Base-by-base conservation (phyloP, 306 rosid genomes). In the Inga laurina region DNA sequence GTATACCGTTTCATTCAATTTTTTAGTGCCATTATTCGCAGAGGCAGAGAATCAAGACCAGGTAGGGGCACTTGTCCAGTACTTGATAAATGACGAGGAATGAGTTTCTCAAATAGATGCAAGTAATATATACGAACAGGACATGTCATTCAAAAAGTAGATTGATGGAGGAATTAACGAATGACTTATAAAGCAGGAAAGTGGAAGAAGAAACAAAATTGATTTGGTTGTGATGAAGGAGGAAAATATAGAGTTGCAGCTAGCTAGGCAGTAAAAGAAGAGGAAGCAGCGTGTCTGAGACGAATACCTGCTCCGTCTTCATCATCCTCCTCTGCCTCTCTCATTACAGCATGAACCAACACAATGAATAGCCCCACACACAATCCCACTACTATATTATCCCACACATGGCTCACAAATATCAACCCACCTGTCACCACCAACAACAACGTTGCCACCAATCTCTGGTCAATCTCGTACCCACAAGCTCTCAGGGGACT, bases 201-300 rank as follows among this genome's bases (percentile, higher is more conserved):
- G 14, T 46, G 51, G 51, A 46, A 46, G 51, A 46, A 46, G 51
- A 46, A 10, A 46, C 13, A 46, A 46, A 46, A 46, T 46, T 46
- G 56, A 3, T 18, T 45, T 45, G 14, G 49, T 45, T 10, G 14
- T 45, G 49, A 10, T 7, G 45, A 43, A 44, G 48, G 61, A 54
- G 22, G 61, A 6, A 54, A 56, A 56, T 52, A 4, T 21, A 52
- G 57, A 4, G 2, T 39, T 39, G 8, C 5, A 39, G 41, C 41
- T 39, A 6, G 5, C 27, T 19, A 56, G 11, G 30, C 52, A 73
- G 86, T 78, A 81, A 84, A 92, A 76, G 93, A 94, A 80, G 94
- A 85, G 66, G 98, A 90, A 66, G 88, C 94, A 56, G 94, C 88
- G 48, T 88, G 82, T 85, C 83, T 87, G 9, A 92, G 92, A 80